phyloP scores from a whole-genome alignment of 495 filamentous ascomycete genomes.

The Pseudotulostoma volvatum region DNA sequence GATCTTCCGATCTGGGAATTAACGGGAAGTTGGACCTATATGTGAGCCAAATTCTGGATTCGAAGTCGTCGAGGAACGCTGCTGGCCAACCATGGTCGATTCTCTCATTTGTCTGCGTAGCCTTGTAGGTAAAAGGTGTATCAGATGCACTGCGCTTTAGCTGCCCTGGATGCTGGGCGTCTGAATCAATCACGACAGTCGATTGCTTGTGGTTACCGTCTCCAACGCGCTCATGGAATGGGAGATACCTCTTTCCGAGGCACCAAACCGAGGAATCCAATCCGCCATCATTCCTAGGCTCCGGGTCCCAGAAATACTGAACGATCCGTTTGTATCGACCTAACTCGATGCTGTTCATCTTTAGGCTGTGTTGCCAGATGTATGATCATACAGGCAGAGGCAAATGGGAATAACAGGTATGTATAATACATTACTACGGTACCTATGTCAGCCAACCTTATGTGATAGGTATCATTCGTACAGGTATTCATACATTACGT shows the following conservation, averaged over 20 bases:
- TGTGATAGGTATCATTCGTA: too few relatives aligned
- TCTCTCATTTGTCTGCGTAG: background rate
- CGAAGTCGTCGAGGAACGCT: slow-evolving; percentile 80
- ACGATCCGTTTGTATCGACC: slow-evolving; percentile 65
- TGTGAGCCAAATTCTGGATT: slow-evolving; percentile 89
- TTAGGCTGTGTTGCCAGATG: too few relatives aligned
- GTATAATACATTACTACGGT: too few relatives aligned
- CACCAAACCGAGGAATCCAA: slow-evolving; percentile 69
- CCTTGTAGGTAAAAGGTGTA: background rate
- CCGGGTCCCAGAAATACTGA: slow-evolving; percentile 89
- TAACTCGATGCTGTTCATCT: slow-evolving; percentile 46
- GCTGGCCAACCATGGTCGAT: slow-evolving; percentile 56
- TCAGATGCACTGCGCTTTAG: background rate
- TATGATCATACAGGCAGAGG: too few relatives aligned
- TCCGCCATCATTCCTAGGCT: slow-evolving; percentile 65
- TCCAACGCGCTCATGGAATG: slow-evolving; percentile 6
- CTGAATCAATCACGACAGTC: background rate
- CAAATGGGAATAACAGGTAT: too few relatives aligned
- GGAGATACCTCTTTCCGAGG: slow-evolving; percentile 59
- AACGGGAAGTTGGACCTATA: slow-evolving; percentile 77
- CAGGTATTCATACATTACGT: too few relatives aligned
- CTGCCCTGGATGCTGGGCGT: background rate
- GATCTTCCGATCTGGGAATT: slow-evolving; percentile 65
- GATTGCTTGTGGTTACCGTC: background rate
- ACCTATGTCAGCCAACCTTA: too few relatives aligned